Evolutionary conservation across 73 alveolate genomes (phyloP).

Genomic region (Blepharisma japonicum): DNA sequence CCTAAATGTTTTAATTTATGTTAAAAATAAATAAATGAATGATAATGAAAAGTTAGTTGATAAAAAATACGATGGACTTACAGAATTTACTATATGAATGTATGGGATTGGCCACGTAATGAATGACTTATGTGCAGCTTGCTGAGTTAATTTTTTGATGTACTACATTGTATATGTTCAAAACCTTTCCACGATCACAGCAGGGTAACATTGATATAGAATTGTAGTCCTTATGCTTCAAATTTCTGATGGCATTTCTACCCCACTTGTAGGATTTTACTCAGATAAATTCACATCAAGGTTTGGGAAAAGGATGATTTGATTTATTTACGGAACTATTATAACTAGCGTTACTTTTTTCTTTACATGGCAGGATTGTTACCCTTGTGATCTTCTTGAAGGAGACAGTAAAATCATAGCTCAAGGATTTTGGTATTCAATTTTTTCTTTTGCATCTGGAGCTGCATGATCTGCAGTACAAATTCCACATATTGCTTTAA

Average conservation of each 20-base stretch:
- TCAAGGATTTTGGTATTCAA: conserved; percentile 2
- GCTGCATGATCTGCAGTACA: conserved; percentile 52
- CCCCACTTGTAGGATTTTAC: conserved; percentile 72
- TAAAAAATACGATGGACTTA: conserved; percentile 41
- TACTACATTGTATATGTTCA: conserved; percentile 3
- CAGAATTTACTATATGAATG: conserved; percentile 41
- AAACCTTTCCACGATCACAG: conserved; percentile 3
- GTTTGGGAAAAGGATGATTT: conserved; percentile 74
- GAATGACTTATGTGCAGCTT: conserved; percentile 56
- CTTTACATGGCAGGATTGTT: conserved; percentile 11
- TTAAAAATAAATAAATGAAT: no score
- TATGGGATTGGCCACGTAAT: conserved; percentile 54
- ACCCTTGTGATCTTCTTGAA: conserved; percentile 34
- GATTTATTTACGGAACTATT: conserved; percentile 69
- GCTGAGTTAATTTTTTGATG: conserved; percentile 46
- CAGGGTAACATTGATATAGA: conserved; percentile 23
- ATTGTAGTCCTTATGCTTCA: conserved; percentile 66
- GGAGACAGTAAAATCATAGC: conserved; percentile 23
- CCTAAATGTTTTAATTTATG: no score
- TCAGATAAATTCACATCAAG: conserved; percentile 69
- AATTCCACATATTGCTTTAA: conserved; percentile 54
- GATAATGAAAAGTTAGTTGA: no score
- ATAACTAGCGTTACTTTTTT: conserved; percentile 32
- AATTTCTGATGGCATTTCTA: conserved; percentile 74
- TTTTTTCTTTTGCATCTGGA: conserved; percentile 32